phyloP scores from a whole-genome alignment of 1,284 basidiomycete species.

The Ustilago sp. region DNA sequence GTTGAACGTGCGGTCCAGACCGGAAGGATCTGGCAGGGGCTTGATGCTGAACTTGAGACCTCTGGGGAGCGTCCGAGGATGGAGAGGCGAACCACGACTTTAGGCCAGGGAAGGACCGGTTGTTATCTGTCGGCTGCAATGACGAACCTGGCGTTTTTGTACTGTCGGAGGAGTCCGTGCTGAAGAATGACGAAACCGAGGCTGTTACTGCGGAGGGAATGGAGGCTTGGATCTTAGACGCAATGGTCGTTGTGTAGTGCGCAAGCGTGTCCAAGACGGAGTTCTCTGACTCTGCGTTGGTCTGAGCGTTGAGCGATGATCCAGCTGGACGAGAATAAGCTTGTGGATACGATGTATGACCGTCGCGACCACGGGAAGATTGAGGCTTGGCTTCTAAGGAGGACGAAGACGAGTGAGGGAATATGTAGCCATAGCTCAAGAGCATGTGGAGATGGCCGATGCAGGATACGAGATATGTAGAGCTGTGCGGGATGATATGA shows the following conservation, averaged over 20 bases:
- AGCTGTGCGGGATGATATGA: background rate
- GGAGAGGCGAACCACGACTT: conserved; percentile 27
- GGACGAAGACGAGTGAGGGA: conserved; percentile 28
- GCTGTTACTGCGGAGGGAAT: conserved; percentile 5
- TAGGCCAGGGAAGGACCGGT: background rate
- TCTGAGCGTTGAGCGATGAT: background rate
- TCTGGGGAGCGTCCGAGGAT: background rate
- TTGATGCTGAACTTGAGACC: background rate
- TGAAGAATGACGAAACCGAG: conserved; percentile 2
- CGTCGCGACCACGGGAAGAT: background rate
- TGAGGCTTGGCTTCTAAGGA: conserved; percentile 6
- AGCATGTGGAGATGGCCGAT: conserved; percentile 23
- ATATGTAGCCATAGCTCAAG: conserved; percentile 36
- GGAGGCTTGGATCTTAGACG: conserved; percentile 11
- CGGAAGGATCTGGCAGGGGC: background rate
- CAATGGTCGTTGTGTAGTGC: conserved; percentile 6
- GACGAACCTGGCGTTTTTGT: background rate
- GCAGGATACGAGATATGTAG: background rate
- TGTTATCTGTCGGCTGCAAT: background rate
- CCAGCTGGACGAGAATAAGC: background rate
- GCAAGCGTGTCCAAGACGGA: conserved; percentile 8
- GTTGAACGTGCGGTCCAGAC: background rate
- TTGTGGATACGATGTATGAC: background rate
- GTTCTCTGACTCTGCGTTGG: background rate
- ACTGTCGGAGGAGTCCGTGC: background rate